Conservation (phyloP, 345 rosid species). For the Bruguiera gymnorhiza region DNA sequence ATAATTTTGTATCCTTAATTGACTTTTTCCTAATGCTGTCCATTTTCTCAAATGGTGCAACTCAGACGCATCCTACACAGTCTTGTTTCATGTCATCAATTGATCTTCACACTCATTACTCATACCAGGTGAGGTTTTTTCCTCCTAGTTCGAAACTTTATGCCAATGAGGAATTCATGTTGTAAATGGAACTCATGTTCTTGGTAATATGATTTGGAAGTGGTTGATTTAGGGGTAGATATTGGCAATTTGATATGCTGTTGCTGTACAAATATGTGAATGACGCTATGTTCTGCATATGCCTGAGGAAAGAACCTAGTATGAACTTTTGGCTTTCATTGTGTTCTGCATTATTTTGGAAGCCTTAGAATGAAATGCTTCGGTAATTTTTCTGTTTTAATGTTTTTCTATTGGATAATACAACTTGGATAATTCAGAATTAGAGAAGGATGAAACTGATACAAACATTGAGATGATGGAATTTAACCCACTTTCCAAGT, state of each 20-base stretch:
- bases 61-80: constrained; percentile 97
- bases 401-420: too few relatives aligned
- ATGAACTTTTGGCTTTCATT: too few relatives aligned
- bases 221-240: neutral
- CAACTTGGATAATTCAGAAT: too few relatives aligned
- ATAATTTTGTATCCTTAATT: neutral
- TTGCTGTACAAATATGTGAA: too few relatives aligned
- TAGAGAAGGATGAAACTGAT: too few relatives aligned
- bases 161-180: neutral
- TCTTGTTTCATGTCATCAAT: constrained; percentile 99
- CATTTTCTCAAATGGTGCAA: constrained; percentile 13
- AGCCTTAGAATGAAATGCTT: too few relatives aligned
- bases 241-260: neutral
- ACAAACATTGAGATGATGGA: too few relatives aligned
- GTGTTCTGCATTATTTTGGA: too few relatives aligned
- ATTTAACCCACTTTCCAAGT: too few relatives aligned
- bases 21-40: neutral
- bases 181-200: neutral
- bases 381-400: too few relatives aligned
- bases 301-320: too few relatives aligned
- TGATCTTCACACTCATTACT: constrained; percentile 96
- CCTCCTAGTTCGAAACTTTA: constrained; percentile 7
- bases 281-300: too few relatives aligned
- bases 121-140: constrained; percentile 67
- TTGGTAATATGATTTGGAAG: neutral